Percentiles rank a stretch among this genome's conserved stretches.
These are phyloP conservation scores for Pichia nanzhaoensis DNA, from an alignment of 805 yeast species.

Conservation along the genomic window DNA sequence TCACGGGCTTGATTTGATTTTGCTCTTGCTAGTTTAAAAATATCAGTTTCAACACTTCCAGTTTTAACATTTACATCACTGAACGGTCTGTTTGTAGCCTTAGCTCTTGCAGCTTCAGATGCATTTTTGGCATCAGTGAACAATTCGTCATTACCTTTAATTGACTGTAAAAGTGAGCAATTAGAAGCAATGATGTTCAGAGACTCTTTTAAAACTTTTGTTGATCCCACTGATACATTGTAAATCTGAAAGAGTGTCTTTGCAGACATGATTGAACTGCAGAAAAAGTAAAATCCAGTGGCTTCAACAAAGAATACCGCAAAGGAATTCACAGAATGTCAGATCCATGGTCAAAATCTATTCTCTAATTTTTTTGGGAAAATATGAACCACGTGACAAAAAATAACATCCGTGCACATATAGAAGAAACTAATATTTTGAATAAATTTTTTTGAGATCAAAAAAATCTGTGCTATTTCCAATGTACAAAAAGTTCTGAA, in stretches of 20 bases:
- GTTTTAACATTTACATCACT: conserved; percentile 9
- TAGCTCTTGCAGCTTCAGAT: conserved; percentile 22
- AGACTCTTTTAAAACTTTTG: conserved; percentile 23
- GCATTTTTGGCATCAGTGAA: conserved; percentile 22
- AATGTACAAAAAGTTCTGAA: no score
- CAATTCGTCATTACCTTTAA: conserved; percentile 22
- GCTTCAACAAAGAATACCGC: no score
- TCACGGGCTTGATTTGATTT: conserved; percentile 22
- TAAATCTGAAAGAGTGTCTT: conserved; percentile 23
- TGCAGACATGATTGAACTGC: conserved; percentile 17
- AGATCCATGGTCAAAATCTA: no score
- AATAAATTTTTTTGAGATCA: no score
- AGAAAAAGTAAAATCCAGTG: not conserved
- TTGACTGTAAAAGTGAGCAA: conserved; percentile 19
- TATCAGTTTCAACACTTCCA: conserved; percentile 21
- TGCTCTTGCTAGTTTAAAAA: conserved; percentile 29
- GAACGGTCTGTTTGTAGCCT: conserved; percentile 14
- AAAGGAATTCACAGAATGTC: no score
- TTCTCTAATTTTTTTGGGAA: no score
- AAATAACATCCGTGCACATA: no score
- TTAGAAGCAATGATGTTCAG: conserved; percentile 13
- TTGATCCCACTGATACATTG: conserved; percentile 23
- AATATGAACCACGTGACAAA: no score
- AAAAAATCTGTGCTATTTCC: no score
- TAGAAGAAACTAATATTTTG: no score